Conservation (phyloP, 768 basidiomycete genomes). For the Phylloporus arenicola region DNA sequence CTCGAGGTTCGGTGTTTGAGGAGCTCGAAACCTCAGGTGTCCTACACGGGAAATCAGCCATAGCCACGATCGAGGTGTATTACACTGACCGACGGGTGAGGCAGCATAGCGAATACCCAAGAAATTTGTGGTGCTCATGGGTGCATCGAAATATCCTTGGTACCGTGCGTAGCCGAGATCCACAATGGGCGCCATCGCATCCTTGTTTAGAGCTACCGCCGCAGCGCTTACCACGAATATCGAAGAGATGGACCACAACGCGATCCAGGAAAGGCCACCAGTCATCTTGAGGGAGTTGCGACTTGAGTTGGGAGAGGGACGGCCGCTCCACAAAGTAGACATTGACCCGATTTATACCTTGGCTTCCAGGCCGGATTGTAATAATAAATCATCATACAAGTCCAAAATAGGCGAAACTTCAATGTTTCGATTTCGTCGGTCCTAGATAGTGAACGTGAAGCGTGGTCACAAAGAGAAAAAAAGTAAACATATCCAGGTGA, state of each 20-base stretch:
- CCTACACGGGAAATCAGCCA: conserved; percentile 3
- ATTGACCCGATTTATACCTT: neutral
- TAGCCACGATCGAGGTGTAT: too few species aligned
- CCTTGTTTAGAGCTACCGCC: neutral
- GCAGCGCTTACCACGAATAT: neutral
- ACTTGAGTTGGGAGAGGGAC: too few species aligned
- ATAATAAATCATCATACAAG: neutral
- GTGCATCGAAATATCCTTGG: conserved; percentile 22
- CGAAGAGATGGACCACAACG: neutral
- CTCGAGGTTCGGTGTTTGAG: conserved; percentile 18
- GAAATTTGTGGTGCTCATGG: conserved; percentile 20
- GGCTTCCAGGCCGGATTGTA: neutral
- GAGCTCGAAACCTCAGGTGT: conserved; percentile 25
- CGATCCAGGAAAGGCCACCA: neutral
- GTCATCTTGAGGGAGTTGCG: neutral
- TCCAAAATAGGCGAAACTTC: neutral
- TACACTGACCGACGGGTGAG: conserved; percentile 37
- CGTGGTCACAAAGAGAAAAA: neutral
- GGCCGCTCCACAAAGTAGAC: neutral
- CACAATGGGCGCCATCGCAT: conserved; percentile 11
- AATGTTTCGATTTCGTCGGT: neutral
- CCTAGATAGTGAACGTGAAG: neutral
- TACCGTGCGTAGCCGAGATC: conserved; percentile 30
- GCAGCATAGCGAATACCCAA: conserved; percentile 42
- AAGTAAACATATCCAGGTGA: neutral